A percentile compares a stretch with the other conserved stretches of the same genome.
phyloP scores from a whole-genome alignment of 192 early-diverging fungal species.

The Coemansia sp. region DNA sequence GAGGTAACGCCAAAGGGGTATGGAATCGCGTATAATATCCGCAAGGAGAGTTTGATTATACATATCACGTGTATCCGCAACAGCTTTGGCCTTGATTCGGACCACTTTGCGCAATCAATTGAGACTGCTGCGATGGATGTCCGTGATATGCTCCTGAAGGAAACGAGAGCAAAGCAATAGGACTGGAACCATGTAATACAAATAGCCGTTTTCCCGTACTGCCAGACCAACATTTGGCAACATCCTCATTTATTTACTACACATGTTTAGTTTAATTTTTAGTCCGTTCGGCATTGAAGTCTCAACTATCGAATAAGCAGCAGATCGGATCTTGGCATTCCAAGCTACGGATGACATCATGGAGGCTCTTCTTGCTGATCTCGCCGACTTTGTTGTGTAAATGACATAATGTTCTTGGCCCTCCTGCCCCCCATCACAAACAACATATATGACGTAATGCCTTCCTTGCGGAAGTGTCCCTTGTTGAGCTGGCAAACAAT shows the following conservation, averaged over 20 bases:
- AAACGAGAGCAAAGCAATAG: slow-evolving; percentile 3
- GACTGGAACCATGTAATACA: neutral
- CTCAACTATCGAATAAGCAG: no score
- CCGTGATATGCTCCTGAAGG: slow-evolving; percentile 47
- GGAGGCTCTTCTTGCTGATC: neutral
- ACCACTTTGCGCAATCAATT: slow-evolving; percentile 71
- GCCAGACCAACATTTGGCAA: neutral
- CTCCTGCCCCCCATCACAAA: neutral
- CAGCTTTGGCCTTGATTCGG: slow-evolving; percentile 57
- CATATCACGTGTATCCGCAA: slow-evolving; percentile 79
- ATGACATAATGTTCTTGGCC: neutral
- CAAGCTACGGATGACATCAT: no score
- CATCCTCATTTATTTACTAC: neutral
- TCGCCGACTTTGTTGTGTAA: neutral
- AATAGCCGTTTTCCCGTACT: neutral
- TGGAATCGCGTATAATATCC: slow-evolving; percentile 95
- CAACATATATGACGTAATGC: neutral
- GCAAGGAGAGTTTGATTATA: slow-evolving; percentile 80
- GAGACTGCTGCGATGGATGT: slow-evolving; percentile 87
- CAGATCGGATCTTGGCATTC: no score
- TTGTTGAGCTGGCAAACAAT: neutral
- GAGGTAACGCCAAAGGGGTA: slow-evolving; percentile 88
- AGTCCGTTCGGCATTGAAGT: no score
- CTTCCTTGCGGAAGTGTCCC: neutral
- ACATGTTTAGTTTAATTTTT: no score